Base-by-base conservation (phyloP, 805 yeast genomes). In the Pichia deserticola region DNA sequence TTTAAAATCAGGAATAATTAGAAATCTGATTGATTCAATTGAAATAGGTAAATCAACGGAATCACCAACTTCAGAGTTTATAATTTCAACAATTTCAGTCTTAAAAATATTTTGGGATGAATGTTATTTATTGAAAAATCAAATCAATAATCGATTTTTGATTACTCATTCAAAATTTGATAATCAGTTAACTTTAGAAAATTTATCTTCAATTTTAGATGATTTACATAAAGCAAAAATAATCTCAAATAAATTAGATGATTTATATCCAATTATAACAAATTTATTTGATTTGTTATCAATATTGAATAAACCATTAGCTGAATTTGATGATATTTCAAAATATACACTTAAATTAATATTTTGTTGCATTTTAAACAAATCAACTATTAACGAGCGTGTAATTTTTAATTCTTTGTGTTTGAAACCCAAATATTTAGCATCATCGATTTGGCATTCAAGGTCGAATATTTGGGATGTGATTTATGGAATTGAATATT, bases 401-500 rank as follows among this genome's bases (percentile, higher is more conserved):
- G 37, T 42, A 29, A 49, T 50, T 2, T 46, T 46, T 11, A 50
- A 46, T 38, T 43, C 52, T 11, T 6, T 50, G 13, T 50, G 53
- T 28, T 7, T 36, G 3, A 33, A 38, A 38, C 52, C 52, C 2
- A 30, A 28, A 32, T 15, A 28, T 20, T 32, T 50, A 27, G 47
- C 50, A 28, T 39, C 46, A 3, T 10, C 40, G 8, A 52, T 54
- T 27, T 52, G 50, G 47, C 36, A 44, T 27, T 45, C 54, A 3
- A 40, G 52, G 32, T 45, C 49, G 4, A 44, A 40, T 33, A 32
- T 54, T 11, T 52, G 47, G 47, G 53, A 54, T 30, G 57, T 54
- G 9, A 33, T 54, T 8, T 51, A 44, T 40, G 54, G 54, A 5
- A 49, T 49, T 27, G 53, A 48, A 15, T 42, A 45, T 32, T 42